Conservation (phyloP, 2,329 filamentous ascomycete genomes). For the Cytospora mali region DNA sequence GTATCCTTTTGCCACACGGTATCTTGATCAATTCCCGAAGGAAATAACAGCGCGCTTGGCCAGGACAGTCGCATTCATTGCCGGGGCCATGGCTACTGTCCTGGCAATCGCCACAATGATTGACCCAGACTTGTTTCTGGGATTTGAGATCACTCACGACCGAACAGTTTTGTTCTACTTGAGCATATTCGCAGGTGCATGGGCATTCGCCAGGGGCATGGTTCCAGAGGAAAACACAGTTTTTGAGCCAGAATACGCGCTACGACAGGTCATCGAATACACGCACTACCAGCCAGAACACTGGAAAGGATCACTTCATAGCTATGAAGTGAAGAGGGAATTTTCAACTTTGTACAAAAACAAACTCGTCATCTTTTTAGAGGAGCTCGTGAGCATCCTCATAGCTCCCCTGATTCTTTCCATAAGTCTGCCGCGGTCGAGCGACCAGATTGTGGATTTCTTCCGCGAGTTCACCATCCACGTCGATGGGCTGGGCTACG, state of each 20-base stretch:
- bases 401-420: constrained; percentile 89
- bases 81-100: constrained; percentile 83
- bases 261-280: constrained; percentile 87
- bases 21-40: constrained; percentile 95
- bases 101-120: constrained; percentile 82
- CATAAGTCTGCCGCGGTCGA: constrained; percentile 82
- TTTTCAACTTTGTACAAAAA: constrained; percentile 91
- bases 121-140: constrained; percentile 87
- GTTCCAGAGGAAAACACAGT: constrained; percentile 87
- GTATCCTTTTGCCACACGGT: constrained; percentile 87
- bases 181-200: constrained; percentile 78
- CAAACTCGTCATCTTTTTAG: constrained; percentile 87
- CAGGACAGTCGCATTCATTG: constrained; percentile 82
- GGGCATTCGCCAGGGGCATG: constrained; percentile 79
- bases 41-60: constrained; percentile 86
- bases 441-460: constrained; percentile 93
- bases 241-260: constrained; percentile 87
- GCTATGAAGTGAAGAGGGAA: constrained; percentile 87
- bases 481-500: constrained; percentile 92
- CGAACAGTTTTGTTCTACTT: constrained; percentile 91
- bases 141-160: constrained; percentile 87
- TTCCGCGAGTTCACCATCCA: constrained; percentile 98
- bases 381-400: constrained; percentile 90
- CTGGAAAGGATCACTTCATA: constrained; percentile 90
- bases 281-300: constrained; percentile 89